Percentiles rank a stretch among this genome's conserved stretches.
phyloP scores from a whole-genome alignment of 176 grass and related monocot species.

The Metroxylon sagu region DNA sequence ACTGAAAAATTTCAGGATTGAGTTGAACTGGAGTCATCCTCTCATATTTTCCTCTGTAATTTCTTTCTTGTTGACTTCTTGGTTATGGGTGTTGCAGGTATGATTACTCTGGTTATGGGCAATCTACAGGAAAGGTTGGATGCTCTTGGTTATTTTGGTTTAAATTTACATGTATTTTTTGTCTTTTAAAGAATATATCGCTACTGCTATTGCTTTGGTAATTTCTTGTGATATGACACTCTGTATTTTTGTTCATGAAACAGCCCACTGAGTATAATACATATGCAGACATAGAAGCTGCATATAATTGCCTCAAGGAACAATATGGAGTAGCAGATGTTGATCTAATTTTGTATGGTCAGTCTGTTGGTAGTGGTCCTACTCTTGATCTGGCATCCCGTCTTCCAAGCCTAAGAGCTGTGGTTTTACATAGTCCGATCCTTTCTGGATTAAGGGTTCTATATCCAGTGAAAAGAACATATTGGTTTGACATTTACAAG shows the following conservation, averaged over 20 bases:
- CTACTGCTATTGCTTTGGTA: too few species aligned
- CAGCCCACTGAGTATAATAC: slow-evolving; percentile 93
- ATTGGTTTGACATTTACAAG: slow-evolving; percentile 98
- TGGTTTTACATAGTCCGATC: slow-evolving; percentile 87
- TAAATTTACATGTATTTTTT: neutral
- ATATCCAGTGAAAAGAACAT: slow-evolving; percentile 72
- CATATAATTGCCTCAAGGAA: slow-evolving; percentile 82
- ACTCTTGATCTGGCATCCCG: slow-evolving; percentile 86
- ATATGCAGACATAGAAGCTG: slow-evolving; percentile 94
- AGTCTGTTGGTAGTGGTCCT: slow-evolving; percentile 86
- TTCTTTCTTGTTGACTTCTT: neutral
- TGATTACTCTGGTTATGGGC: slow-evolving; percentile 86
- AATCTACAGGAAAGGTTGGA: slow-evolving; percentile 79
- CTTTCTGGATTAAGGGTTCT: slow-evolving; percentile 80
- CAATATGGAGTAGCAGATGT: slow-evolving; percentile 67
- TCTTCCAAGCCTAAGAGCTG: slow-evolving; percentile 66
- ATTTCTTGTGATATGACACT: slow-evolving; percentile 21
- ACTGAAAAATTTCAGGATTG: too few species aligned
- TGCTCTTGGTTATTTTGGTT: too few species aligned
- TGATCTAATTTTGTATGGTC: slow-evolving; percentile 81
- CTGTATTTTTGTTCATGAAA: slow-evolving; percentile 52
- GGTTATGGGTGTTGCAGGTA: slow-evolving; percentile 40
- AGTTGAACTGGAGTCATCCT: too few species aligned
- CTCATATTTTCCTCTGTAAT: neutral
- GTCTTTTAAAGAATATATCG: neutral